A percentile compares a stretch with the other conserved stretches of the same genome.
These are phyloP conservation scores for Astrephomene gubernaculifera DNA, from an alignment of 139 green algal species.

Conservation along the genomic window DNA sequence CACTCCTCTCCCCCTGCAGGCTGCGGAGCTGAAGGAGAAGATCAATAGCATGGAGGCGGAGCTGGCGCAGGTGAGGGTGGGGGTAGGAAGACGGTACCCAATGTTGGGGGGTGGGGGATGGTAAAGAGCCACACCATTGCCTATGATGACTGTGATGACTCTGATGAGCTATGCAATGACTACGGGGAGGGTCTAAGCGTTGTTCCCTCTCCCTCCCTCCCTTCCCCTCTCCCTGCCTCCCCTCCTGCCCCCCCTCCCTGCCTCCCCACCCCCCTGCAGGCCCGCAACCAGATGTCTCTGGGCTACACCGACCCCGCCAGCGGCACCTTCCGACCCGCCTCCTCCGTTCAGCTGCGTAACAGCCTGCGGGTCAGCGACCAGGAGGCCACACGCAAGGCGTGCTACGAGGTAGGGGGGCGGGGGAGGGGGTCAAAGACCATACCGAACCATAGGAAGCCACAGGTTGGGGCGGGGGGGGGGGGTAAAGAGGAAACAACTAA, in stretches of 20 bases:
- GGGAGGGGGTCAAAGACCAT: too few relatives aligned
- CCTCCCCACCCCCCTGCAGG: neutral
- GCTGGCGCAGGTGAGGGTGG: constrained; percentile 54
- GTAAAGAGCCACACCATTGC: too few relatives aligned
- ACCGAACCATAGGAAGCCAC: too few relatives aligned
- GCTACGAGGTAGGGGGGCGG: constrained; percentile 68
- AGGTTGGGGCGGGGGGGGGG: too few relatives aligned
- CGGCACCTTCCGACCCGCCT: constrained; percentile 60
- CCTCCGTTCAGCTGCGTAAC: constrained; percentile 80
- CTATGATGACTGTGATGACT: too few relatives aligned
- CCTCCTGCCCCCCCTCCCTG: neutral
- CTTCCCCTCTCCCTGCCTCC: neutral
- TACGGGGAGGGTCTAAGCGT: neutral
- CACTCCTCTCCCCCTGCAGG: neutral
- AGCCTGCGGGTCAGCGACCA: constrained; percentile 70
- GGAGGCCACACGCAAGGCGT: constrained; percentile 75
- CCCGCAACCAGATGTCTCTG: constrained; percentile 75
- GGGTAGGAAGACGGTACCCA: neutral
- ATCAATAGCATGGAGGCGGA: constrained; percentile 82
- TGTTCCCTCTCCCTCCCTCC: neutral
- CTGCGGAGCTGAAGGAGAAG: constrained; percentile 66
- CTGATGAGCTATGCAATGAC: too few relatives aligned
- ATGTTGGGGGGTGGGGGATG: constrained; percentile 30
- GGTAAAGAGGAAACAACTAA: too few relatives aligned
- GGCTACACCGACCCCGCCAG: constrained; percentile 64